These are phyloP conservation scores for Wickerhamomyces rabaulensis DNA, from an alignment of 805 yeast species.

Conservation along the genomic window DNA sequence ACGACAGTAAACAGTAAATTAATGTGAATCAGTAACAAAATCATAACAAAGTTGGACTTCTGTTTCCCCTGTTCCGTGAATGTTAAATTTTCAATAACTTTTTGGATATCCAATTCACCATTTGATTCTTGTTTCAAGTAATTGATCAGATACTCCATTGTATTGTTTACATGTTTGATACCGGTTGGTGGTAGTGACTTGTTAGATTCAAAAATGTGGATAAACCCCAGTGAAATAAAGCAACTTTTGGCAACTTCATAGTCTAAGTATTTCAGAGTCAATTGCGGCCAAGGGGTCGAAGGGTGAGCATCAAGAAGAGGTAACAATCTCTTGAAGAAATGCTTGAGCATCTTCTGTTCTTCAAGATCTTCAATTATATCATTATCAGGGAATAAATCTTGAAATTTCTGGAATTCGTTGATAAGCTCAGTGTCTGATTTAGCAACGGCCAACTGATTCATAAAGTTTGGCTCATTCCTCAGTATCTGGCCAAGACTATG, in stretches of 20 bases:
- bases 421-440: background rate
- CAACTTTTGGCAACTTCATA: conserved; percentile 54
- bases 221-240: conserved; percentile 50
- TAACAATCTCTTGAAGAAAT: conserved; percentile 48
- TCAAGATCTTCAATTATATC: conserved; percentile 25
- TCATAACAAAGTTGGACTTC: conserved; percentile 40
- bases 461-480: background rate
- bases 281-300: conserved; percentile 55
- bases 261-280: conserved; percentile 52
- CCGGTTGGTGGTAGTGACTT: conserved; percentile 48
- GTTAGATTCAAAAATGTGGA: conserved; percentile 50
- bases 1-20: conserved; percentile 48
- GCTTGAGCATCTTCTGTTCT: conserved; percentile 50
- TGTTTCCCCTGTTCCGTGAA: conserved; percentile 29
- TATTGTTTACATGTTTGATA: conserved; percentile 47
- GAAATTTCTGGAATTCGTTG: conserved; percentile 23
- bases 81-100: conserved; percentile 32
- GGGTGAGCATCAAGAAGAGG: conserved; percentile 57
- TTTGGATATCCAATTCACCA: conserved; percentile 26
- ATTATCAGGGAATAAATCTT: conserved; percentile 19
- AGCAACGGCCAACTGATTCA: background rate
- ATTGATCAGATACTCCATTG: conserved; percentile 49
- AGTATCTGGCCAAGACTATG: background rate
- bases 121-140: conserved; percentile 30
- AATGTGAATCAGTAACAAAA: conserved; percentile 46